phyloP scores from a whole-genome alignment of 192 early-diverging fungal species.

The Entophlyctis luteolus region DNA sequence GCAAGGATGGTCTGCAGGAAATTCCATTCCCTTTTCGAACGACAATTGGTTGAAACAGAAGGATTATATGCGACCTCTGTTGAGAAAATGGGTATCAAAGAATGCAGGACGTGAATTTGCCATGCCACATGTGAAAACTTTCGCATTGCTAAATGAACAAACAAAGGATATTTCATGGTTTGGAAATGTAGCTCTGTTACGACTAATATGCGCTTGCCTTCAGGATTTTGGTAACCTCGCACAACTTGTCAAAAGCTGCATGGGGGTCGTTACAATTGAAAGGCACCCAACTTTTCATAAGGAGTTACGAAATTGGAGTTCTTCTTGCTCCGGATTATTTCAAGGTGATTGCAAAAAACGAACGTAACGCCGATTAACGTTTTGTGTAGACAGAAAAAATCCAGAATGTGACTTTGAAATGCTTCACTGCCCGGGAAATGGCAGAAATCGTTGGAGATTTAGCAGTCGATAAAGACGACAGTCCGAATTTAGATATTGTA shows the following conservation, averaged over 20 bases:
- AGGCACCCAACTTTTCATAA: constrained; percentile 48
- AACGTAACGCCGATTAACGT: neutral
- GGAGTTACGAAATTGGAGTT: constrained; percentile 67
- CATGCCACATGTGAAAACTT: constrained; percentile 65
- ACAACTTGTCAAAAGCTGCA: constrained; percentile 66
- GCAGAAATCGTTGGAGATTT: neutral
- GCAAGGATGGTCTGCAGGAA: constrained; percentile 55
- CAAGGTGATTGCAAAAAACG: constrained; percentile 50
- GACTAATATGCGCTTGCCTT: constrained; percentile 24
- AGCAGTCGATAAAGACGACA: neutral
- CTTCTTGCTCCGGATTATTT: constrained; percentile 53
- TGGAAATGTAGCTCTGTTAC: constrained; percentile 39
- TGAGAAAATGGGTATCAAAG: constrained; percentile 51
- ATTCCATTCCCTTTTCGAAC: constrained; percentile 38
- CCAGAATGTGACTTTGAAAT: constrained; percentile 8
- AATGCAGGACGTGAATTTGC: constrained; percentile 48
- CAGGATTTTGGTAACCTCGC: constrained; percentile 41
- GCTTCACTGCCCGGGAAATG: neutral
- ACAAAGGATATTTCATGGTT: constrained; percentile 34
- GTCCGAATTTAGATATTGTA: neutral
- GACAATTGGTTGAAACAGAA: constrained; percentile 54
- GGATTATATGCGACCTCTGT: constrained; percentile 44
- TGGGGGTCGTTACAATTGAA: constrained; percentile 60
- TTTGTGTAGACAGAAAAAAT: constrained; percentile 14
- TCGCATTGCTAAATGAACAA: constrained; percentile 27